Conservation (phyloP, 2,329 filamentous ascomycete genomes). For the Epichloe elymi region DNA sequence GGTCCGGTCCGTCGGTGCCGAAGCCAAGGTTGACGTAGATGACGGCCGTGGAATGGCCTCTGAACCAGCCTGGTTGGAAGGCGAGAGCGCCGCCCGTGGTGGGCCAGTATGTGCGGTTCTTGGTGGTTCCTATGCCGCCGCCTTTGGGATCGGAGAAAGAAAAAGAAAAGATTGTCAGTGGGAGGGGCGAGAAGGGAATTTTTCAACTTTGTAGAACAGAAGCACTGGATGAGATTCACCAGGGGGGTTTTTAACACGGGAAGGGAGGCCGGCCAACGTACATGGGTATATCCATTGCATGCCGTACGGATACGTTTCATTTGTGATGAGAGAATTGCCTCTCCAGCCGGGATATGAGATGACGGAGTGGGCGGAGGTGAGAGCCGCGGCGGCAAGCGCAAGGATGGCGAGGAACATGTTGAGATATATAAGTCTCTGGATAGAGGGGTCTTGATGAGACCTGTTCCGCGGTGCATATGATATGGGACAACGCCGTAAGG, state of each 20-base stretch:
- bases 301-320: slow-evolving; percentile 68
- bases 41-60: slow-evolving; percentile 68
- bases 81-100: slow-evolving; percentile 74
- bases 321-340: slow-evolving; percentile 74
- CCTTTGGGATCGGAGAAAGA: slow-evolving; percentile 35
- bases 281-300: slow-evolving; percentile 96
- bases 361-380: slow-evolving; percentile 60
- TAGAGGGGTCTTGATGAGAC: not conserved
- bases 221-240: slow-evolving; percentile 1
- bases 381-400: slow-evolving; percentile 30
- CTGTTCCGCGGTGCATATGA: not conserved
- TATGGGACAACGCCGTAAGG: not conserved
- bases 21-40: slow-evolving; percentile 88
- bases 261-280: slow-evolving; percentile 30
- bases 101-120: slow-evolving; percentile 88
- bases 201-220: not conserved
- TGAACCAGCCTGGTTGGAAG: slow-evolving; percentile 92
- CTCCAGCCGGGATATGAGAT: slow-evolving; percentile 78
- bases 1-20: slow-evolving; percentile 50
- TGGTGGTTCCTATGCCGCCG: slow-evolving; percentile 64
- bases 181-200: not conserved
- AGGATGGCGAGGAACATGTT: slow-evolving; percentile 10
- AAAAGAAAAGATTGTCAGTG: not conserved
- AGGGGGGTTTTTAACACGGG: not conserved
- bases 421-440: no score